Percentiles rank a stretch among this genome's conserved stretches.
These are phyloP conservation scores for Chamaenerion angustifolium DNA, from an alignment of 345 rosid species.

Conservation along the genomic window DNA sequence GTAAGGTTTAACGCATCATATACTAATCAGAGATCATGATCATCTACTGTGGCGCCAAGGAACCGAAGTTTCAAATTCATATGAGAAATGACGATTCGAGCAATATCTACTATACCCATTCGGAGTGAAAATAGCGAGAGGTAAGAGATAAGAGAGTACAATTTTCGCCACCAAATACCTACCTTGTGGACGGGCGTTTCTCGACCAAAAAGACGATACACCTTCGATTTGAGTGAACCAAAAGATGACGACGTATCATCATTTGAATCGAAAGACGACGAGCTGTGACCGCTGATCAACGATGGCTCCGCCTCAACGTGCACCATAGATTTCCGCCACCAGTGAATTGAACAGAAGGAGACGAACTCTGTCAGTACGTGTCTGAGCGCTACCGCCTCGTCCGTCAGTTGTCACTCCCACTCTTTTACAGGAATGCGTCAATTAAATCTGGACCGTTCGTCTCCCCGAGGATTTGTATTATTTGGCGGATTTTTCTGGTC, in stretches of 20 bases:
- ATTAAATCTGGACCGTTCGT: no score
- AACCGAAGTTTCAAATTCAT: neutral
- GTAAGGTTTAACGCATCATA: no score
- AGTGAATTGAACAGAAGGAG: neutral
- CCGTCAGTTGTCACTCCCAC: no score
- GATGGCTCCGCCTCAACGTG: slow-evolving; percentile 25
- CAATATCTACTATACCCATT: neutral
- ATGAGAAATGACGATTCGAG: neutral
- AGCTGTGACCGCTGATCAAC: slow-evolving; percentile 25
- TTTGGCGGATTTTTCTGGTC: no score
- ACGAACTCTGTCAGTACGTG: no score
- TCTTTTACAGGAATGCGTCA: no score
- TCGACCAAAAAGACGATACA: slow-evolving; percentile 65
- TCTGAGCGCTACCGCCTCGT: no score
- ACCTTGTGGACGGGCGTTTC: slow-evolving; percentile 73
- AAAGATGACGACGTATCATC: slow-evolving; percentile 33
- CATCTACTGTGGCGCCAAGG: neutral
- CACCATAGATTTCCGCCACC: slow-evolving; percentile 22
- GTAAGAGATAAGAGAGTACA: slow-evolving; percentile 39
- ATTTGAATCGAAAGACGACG: slow-evolving; percentile 48
- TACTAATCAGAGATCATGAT: no score
- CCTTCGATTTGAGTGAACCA: slow-evolving; percentile 29
- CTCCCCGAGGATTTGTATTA: no score
- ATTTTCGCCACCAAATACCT: slow-evolving; percentile 91
- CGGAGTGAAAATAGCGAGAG: neutral